Conservation (phyloP, 2,329 filamentous ascomycete genomes). For the Colletotrichum sp. region DNA sequence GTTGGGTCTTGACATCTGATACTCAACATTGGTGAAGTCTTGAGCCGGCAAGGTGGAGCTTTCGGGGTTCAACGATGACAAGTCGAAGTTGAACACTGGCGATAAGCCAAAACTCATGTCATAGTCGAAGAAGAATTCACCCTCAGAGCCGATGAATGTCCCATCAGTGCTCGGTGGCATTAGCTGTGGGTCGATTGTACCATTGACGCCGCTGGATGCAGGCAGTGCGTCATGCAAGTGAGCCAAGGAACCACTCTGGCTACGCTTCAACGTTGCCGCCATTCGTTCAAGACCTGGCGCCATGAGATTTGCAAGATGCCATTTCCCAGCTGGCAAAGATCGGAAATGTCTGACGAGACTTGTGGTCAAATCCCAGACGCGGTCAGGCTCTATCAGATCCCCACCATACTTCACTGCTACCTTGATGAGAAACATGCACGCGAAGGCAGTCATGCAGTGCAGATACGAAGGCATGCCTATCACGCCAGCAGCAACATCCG, state of each 20-base stretch:
- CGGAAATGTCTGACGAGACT: slow-evolving; percentile 45
- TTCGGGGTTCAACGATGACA: slow-evolving; percentile 14
- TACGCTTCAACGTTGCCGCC: slow-evolving; percentile 22
- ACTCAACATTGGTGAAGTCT: slow-evolving; percentile 3
- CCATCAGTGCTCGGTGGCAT: not conserved
- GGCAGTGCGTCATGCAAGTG: not conserved
- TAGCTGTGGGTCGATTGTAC: not conserved
- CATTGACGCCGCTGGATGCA: not conserved
- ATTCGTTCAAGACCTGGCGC: slow-evolving; percentile 49
- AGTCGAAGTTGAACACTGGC: slow-evolving; percentile 31
- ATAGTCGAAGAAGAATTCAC: slow-evolving; percentile 24
- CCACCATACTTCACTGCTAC: slow-evolving; percentile 46
- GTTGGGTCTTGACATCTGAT: not conserved
- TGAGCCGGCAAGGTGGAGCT: not conserved
- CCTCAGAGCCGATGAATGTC: slow-evolving; percentile 7
- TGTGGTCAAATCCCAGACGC: slow-evolving; percentile 40
- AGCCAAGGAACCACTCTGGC: not conserved
- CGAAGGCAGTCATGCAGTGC: slow-evolving; percentile 58
- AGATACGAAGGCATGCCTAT: slow-evolving; percentile 55
- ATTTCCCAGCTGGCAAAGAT: slow-evolving; percentile 43
- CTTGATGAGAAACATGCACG: slow-evolving; percentile 56
- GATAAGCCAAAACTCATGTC: slow-evolving; percentile 32
- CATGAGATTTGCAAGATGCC: slow-evolving; percentile 52
- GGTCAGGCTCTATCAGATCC: slow-evolving; percentile 39
- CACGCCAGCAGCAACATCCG: slow-evolving; percentile 43